Evolutionary conservation across 306 rosid genomes (phyloP), one percentile per base, ranked within the genome.

Genomic region (Vigna nakashimae): DNA sequence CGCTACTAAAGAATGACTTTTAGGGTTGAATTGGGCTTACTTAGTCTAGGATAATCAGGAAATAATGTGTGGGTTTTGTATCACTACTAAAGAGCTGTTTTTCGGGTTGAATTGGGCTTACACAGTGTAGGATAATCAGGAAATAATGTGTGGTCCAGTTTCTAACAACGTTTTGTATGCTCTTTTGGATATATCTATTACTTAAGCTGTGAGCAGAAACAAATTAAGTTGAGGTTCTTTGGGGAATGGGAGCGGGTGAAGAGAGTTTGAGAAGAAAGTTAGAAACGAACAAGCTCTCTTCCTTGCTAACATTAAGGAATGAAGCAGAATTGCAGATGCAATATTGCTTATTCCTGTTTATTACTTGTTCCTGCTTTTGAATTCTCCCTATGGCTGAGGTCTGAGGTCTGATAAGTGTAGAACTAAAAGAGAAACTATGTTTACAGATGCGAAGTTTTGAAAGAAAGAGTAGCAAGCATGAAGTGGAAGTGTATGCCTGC

Each of bases 101-200:
- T 42, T 42, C 0, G 46, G 46, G 12, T 42, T 42, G 13, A 53
- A 53, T 53, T 7, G 13, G 58, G 24, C 59, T 53, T 53, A 7
- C 22, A 7, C 13, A 53, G 59, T 53, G 5, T 18, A 13, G 28
- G 6, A 53, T 17, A 18, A 18, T 36, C 38, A 4, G 63, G 63
- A 56, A 56, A 58, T 32, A 58, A 24, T 58, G 10, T 59, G 11
- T 5, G 17, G 28, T 14, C 32, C 40, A 13, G 65, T 59, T 26
- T 28, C 65, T 59, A 2, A 26, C 30, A 59, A 57, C 63, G 28
- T 57, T 22, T 6, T 57, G 15, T 24, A 26, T 26, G 5, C n/a
- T 55, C 8, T 48, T 71, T 79, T 62, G 68, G 36, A 51, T 59
- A 10, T 28, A 30, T 64, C 51, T 32, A 45, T 49, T 28, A 30